phyloP scores from a whole-genome alignment of 1,139 yeast species.

The Debaryomyces sp. region DNA sequence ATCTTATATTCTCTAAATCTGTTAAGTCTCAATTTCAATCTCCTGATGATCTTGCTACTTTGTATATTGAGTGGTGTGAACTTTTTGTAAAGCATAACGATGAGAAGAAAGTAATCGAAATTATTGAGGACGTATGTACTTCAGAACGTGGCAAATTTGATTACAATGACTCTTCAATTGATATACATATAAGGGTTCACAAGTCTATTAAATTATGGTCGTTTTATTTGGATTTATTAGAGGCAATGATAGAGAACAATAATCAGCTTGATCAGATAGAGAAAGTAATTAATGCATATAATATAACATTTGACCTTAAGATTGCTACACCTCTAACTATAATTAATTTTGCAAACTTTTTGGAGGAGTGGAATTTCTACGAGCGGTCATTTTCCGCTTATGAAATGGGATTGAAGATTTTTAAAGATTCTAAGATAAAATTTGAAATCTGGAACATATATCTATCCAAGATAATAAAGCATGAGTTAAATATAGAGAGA shows the following conservation, averaged over 20 bases:
- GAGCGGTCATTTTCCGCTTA: conserved; percentile 63
- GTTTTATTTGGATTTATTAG: conserved; percentile 72
- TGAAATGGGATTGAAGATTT: conserved; percentile 66
- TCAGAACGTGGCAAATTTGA: conserved; percentile 25
- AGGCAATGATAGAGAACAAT: conserved; percentile 51
- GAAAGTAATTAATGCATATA: conserved; percentile 48
- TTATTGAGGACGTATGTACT: conserved; percentile 42
- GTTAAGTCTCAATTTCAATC: conserved; percentile 68
- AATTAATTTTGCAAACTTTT: conserved; percentile 65
- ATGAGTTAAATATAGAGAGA: conserved; percentile 47
- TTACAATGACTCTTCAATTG: conserved; percentile 44
- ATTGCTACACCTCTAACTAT: conserved; percentile 72
- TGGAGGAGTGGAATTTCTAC: conserved; percentile 51
- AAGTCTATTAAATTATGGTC: conserved; percentile 71
- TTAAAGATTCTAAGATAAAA: conserved; percentile 57
- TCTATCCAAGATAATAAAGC: conserved; percentile 51
- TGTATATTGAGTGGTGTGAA: conserved; percentile 78
- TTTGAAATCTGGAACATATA: conserved; percentile 78
- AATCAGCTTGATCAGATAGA: conserved; percentile 23
- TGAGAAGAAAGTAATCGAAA: conserved; percentile 52
- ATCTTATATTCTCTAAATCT: conserved; percentile 65
- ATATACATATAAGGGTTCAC: conserved; percentile 62
- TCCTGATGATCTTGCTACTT: conserved; percentile 63
- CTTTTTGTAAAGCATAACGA: conserved; percentile 56
- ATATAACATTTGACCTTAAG: conserved; percentile 59